Base-by-base conservation (phyloP, 441 rosid genomes). In the Corymbia calophylla region DNA sequence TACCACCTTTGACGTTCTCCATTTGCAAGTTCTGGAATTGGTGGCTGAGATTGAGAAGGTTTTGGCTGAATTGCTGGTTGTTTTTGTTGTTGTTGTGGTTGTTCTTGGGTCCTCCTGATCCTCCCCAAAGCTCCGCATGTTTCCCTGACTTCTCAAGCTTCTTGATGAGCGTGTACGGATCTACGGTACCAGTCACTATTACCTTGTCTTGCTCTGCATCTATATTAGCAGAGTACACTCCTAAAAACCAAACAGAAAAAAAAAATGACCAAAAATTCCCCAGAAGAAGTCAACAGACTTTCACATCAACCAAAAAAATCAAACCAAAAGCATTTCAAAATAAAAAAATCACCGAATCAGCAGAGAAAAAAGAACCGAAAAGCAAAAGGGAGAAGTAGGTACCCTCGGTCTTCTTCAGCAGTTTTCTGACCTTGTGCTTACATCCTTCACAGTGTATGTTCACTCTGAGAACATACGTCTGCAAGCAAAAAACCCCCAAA, bases 381-480 rank as follows among this genome's bases (percentile, higher is more conserved):
- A 86, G 89, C 18, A 58, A 82, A 73, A 88, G 73, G 90, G 89
- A 53, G 87, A 12, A 9, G 56, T 53, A 89, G 39, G 89, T 84
- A 97, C 99, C 99, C 87, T 98, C 99, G 51, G 95, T 93, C 91
- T 95, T 95, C 93, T 93, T 97, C 77, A 98, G 90, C 32, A 94
- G 93, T 88, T 95, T 97, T 97, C 89, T 95, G 29, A 98, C 96
- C 93, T 96, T 98, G 88, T 93, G 93, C 91, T 95, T 94, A 84
- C 99, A 98, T 4, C 99, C 99, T 90, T 97, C 99, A 90, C 99
- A 98, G 94, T 96, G 96, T 86, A 98, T 96, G 88, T 96, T 96
- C 86, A 98, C 99, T 91, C 93, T 96, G 87, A 98, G 97, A 92
- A 97, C 97, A 94, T 95, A 96, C 49, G 97, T 93, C 99, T 98